Evolutionary conservation across 805 yeast genomes (phyloP).

Genomic region (Saccharomycopsis microspora): DNA sequence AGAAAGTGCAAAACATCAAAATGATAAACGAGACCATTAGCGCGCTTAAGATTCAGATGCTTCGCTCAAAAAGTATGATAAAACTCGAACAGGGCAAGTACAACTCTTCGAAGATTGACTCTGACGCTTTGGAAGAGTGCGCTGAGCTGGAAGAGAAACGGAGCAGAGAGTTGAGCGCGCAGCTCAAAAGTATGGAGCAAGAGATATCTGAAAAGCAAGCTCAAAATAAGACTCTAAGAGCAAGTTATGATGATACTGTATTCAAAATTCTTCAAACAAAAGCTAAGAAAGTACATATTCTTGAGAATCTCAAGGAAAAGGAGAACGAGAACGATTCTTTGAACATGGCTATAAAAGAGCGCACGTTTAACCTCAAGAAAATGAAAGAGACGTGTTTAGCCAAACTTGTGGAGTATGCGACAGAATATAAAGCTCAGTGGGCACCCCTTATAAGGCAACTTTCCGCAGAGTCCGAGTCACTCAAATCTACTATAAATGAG

Average conservation of each 20-base stretch:
- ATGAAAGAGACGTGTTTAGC: not conserved
- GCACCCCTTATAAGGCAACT: not conserved
- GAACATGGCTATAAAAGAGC: constrained; percentile 1
- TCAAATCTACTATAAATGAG: not conserved
- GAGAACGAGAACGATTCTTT: constrained; percentile 13
- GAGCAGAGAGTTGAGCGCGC: not conserved
- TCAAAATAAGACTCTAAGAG: constrained; percentile 1
- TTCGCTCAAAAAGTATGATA: not conserved
- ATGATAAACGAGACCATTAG: not conserved
- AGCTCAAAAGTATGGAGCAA: not conserved
- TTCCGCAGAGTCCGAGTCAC: not conserved
- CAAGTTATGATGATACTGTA: constrained; percentile 11
- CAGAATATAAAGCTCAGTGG: not conserved
- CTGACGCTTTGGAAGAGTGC: not conserved
- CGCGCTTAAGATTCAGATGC: not conserved
- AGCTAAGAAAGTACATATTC: constrained; percentile 10
- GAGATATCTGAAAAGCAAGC: not conserved
- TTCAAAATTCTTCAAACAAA: constrained; percentile 12
- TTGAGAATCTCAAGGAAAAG: constrained; percentile 4
- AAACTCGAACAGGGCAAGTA: not conserved
- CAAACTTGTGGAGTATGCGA: not conserved
- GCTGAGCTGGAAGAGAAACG: not conserved
- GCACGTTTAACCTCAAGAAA: not conserved
- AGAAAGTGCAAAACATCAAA: not conserved
- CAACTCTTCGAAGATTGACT: not conserved